Evolutionary conservation across 2,329 filamentous ascomycete genomes (phyloP), one percentile per base, ranked within the genome.

Genomic region (Ascosphaera apis): DNA sequence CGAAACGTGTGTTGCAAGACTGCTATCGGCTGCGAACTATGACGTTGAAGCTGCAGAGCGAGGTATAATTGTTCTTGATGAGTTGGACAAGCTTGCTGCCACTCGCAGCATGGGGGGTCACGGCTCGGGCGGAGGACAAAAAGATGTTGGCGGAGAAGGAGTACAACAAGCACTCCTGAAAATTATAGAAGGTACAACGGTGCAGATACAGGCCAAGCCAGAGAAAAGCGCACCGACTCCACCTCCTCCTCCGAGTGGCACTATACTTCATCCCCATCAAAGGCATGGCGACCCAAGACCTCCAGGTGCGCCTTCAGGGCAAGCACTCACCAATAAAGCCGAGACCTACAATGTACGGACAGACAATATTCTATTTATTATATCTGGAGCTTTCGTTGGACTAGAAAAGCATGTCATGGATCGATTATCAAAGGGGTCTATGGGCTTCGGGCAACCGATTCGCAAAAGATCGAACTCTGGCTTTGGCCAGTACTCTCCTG

Each of bases 301-400:
- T 13, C 27, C 27, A 6, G 42, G 42, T 33, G 38, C 38, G 21
- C 39, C 41, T 8, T 41, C 45, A n/a, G 44, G 42, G 18, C 40
- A 40, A 15, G 41, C 39, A 34, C 35, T 33, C 31, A 35, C 31
- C 19, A 37, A 19, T 33, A 74, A 70, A 50, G 62, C 62, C 15
- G 71, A 75, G 41, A 58, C 68, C 3, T 75, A 67, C 53, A 73
- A 80, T 38, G 75, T 93, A 39, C 78, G 88, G 47, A 98, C 88
- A 0, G 84, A 83, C 43, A 93, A 95, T 47, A 95, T 98, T 40
- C 67, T 98, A 18, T 98, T 98, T 57, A 83, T 98, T 31, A 92
- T 88, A 53, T 91, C 84, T 9, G 88, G 88, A 13, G 88, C 88
- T 13, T 98, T 98, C 51, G 79, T 91, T 25, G 86, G 84, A 2